phyloP scores from a whole-genome alignment of 805 yeast genomes.

The Cyberlindnera galapagoensis region DNA sequence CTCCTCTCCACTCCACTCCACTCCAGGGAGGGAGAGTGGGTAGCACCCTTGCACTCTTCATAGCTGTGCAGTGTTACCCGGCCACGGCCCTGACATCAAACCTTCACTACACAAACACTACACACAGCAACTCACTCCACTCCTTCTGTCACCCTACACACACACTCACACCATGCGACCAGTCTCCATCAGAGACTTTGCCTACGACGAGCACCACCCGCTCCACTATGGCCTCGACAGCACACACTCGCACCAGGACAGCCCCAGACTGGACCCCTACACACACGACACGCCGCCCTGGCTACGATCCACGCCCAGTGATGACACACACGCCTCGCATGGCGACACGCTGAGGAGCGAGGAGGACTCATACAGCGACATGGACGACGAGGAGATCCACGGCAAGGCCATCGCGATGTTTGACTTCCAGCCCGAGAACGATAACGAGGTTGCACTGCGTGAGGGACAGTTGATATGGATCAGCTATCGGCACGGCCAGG shows the following conservation, averaged over 20 bases:
- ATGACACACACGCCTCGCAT: conserved; percentile 1
- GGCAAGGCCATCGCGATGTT: conserved; percentile 78
- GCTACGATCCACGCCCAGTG: too few relatives aligned
- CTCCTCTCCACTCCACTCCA: too few relatives aligned
- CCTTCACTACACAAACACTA: too few relatives aligned
- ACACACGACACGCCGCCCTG: conserved; percentile 7
- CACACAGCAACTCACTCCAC: too few relatives aligned
- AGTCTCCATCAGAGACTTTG: conserved; percentile 72
- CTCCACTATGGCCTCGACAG: conserved; percentile 47
- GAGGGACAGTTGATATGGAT: conserved; percentile 86
- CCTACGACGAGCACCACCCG: conserved; percentile 64
- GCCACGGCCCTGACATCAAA: too few relatives aligned
- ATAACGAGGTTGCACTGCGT: conserved; percentile 71
- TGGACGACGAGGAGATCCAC: conserved; percentile 35
- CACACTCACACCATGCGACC: too few relatives aligned
- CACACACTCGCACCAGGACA: conserved; percentile 16
- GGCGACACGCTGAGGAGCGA: conserved; percentile 9
- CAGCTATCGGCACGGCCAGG: conserved; percentile 91
- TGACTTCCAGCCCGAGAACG: conserved; percentile 89
- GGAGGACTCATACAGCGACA: conserved; percentile 14
- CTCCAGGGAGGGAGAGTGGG: too few relatives aligned
- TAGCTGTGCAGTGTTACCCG: too few relatives aligned
- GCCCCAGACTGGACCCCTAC: conserved; percentile 7
- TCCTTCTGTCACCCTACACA: too few relatives aligned
- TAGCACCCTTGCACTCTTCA: too few relatives aligned